Conservation (phyloP, 1,284 basidiomycete genomes). For the Fomitopsis pinicola region DNA sequence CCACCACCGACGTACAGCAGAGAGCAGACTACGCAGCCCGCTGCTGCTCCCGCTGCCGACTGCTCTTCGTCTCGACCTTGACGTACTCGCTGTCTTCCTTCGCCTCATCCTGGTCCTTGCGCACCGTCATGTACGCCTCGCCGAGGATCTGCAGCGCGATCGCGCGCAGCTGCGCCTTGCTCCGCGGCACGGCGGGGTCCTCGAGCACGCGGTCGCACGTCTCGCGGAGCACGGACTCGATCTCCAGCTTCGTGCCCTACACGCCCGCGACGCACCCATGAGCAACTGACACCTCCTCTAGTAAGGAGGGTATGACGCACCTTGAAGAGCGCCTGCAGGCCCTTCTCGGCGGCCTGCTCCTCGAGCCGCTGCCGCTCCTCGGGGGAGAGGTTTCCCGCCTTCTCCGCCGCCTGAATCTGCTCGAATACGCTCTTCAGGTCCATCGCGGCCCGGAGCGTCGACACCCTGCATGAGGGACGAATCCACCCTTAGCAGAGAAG, state of each 20-base stretch:
- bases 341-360: conserved; percentile 96
- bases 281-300: neutral
- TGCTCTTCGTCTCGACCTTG: conserved; percentile 71
- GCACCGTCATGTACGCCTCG: conserved; percentile 65
- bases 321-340: conserved; percentile 91
- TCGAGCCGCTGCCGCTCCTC: conserved; percentile 91
- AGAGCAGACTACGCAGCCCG: conserved; percentile 6
- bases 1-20: neutral
- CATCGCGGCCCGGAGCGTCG: conserved; percentile 83
- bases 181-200: conserved; percentile 46
- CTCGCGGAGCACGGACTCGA: conserved; percentile 92
- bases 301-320: conserved; percentile 30
- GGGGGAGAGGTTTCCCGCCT: conserved; percentile 77
- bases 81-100: conserved; percentile 78
- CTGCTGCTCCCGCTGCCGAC: conserved; percentile 31
- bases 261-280: neutral
- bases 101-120: conserved; percentile 57
- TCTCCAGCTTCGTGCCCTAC: conserved; percentile 91
- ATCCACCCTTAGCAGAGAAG: conserved; percentile 1
- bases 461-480: conserved; percentile 55
- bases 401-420: conserved; percentile 89
- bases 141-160: conserved; percentile 83
- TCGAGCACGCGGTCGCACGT: conserved; percentile 86
- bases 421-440: conserved; percentile 96
- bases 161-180: conserved; percentile 73